A percentile compares a stretch with the other conserved stretches of the same genome.
These are phyloP conservation scores for Solanum chaucha DNA, from an alignment of 257 asterid genomes.

Conservation along the genomic window DNA sequence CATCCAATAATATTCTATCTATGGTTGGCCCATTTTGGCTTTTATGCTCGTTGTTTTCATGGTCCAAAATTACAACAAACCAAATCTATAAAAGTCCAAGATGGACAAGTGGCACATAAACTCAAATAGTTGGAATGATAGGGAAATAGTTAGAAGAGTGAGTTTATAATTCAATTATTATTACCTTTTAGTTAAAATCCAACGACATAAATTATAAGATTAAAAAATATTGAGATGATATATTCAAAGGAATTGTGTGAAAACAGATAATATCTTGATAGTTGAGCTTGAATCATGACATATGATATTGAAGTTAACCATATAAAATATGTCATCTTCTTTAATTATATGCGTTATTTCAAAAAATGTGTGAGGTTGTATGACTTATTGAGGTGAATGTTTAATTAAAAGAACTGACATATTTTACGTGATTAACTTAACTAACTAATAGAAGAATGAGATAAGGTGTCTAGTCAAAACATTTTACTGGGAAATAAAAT, in stretches of 20 bases:
- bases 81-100: not conserved
- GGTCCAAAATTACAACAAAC: not conserved
- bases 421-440: too few relatives aligned
- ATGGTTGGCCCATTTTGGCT: not conserved
- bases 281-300: not conserved
- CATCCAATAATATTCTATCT: not conserved
- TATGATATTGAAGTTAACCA: not conserved
- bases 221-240: too few relatives aligned
- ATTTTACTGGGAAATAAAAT: not conserved
- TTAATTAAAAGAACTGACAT: not conserved
- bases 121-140: not conserved
- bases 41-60: not conserved
- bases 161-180: too few relatives aligned
- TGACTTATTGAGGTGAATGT: not conserved
- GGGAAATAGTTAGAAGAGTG: not conserved
- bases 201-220: too few relatives aligned
- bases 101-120: not conserved
- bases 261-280: too few relatives aligned
- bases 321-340: not conserved
- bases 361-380: too few relatives aligned
- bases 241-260: too few relatives aligned
- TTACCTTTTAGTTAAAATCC: too few relatives aligned
- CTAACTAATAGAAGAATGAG: too few relatives aligned
- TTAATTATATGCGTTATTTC: too few relatives aligned
- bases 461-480: too few relatives aligned